Conservation (phyloP, 352 stramenopile species). For the Thraustochytrium striatum region DNA sequence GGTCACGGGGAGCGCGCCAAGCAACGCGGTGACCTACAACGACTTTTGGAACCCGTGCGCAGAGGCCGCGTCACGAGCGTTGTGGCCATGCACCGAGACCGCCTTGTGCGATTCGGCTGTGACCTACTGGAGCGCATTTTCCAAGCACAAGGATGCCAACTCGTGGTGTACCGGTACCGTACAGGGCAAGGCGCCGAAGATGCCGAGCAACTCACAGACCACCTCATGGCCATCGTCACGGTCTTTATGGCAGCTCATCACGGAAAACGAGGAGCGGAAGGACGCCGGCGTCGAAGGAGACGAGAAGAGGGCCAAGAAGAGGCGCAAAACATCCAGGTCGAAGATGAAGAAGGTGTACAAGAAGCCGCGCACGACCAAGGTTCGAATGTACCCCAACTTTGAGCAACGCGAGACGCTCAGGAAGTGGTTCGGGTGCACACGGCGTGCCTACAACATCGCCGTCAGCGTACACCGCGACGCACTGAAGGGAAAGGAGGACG, state of each 20-base stretch:
- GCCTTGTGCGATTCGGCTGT: not conserved
- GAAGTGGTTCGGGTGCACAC: not conserved
- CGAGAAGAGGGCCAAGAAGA: not conserved
- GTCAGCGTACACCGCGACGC: not conserved
- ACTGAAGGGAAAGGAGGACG: too few species aligned
- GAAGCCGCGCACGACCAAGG: not conserved
- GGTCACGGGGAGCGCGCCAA: too few species aligned
- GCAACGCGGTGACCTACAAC: too few species aligned
- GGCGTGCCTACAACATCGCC: not conserved
- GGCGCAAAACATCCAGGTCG: not conserved
- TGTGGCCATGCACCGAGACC: constrained; percentile 11
- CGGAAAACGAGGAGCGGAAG: not conserved
- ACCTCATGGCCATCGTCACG: not conserved
- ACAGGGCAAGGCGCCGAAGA: not conserved
- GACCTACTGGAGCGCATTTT: not conserved
- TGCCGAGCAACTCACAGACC: not conserved
- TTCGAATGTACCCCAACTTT: not conserved
- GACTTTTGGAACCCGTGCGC: too few species aligned
- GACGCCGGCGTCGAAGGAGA: not conserved
- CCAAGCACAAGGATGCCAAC: not conserved
- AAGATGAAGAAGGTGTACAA: constrained; percentile 6
- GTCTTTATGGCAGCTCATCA: constrained; percentile 15
- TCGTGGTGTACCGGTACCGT: constrained; percentile 1
- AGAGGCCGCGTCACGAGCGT: not conserved
- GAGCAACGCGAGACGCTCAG: not conserved